Evolutionary conservation across 495 filamentous ascomycete species (phyloP).

Genomic region (Cryomyces antarcticus): DNA sequence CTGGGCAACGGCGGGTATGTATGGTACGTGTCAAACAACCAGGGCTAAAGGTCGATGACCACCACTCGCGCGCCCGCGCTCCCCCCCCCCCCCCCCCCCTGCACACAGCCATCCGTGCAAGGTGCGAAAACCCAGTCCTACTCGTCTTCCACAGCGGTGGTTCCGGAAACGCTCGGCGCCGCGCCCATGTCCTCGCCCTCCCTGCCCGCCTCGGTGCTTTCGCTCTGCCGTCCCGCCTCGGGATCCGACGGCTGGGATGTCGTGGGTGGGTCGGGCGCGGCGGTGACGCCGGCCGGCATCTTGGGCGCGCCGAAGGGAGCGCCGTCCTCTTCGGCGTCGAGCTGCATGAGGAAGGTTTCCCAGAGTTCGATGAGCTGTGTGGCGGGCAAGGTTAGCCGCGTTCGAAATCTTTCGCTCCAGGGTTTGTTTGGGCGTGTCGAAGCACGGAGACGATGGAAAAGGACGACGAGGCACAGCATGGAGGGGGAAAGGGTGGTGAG

Average conservation of each 20-base stretch:
- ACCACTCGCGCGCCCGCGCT: no score
- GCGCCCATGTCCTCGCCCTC: neutral
- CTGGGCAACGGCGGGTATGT: no score
- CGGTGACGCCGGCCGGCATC: constrained; percentile 7
- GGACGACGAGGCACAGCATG: neutral
- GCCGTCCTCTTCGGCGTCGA: constrained; percentile 83
- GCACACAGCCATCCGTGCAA: no score
- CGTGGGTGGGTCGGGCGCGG: neutral
- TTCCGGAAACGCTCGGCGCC: neutral
- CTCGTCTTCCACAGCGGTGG: neutral
- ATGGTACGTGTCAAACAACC: no score
- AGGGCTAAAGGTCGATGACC: no score
- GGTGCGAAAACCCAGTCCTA: neutral
- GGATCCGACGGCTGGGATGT: constrained; percentile 2
- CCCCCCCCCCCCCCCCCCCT: no score
- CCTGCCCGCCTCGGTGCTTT: neutral
- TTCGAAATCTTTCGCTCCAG: no score
- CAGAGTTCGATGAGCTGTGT: constrained; percentile 85
- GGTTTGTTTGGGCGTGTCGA: constrained; percentile 1
- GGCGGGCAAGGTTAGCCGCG: neutral
- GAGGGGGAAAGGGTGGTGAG: neutral
- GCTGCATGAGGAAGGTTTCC: constrained; percentile 91
- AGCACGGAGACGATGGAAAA: constrained; percentile 1
- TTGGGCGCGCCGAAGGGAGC: constrained; percentile 6
- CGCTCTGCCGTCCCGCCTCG: neutral